phyloP scores from a whole-genome alignment of 306 rosid species.

The Begonia peltatifolia region DNA sequence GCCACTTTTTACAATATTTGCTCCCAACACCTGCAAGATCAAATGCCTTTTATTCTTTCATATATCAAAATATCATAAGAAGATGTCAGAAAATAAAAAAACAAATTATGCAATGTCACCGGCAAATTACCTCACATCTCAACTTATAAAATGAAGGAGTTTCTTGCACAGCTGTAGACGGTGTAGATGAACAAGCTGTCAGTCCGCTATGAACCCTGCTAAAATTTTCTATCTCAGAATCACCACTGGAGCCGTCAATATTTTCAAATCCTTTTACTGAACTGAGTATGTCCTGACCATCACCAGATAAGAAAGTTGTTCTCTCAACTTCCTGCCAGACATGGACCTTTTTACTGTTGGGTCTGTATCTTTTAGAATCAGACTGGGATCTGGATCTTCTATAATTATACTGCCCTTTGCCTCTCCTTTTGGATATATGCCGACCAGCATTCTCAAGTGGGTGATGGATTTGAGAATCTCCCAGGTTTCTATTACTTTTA shows the following conservation, averaged over 20 bases:
- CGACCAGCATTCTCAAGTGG: slow-evolving; percentile 73
- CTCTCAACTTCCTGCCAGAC: slow-evolving; percentile 94
- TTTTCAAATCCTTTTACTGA: slow-evolving; percentile 29
- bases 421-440: slow-evolving; percentile 34
- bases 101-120: slow-evolving; percentile 8
- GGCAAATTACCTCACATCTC: slow-evolving; percentile 80
- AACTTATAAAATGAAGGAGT: slow-evolving; percentile 55
- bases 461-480: slow-evolving; percentile 73
- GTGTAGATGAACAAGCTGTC: slow-evolving; percentile 68
- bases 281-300: slow-evolving; percentile 81
- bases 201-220: slow-evolving; percentile 78
- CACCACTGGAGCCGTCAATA: slow-evolving; percentile 61
- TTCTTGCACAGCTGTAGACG: slow-evolving; percentile 34
- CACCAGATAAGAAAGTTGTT: slow-evolving; percentile 86
- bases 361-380: slow-evolving; percentile 50
- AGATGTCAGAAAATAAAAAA: slow-evolving; percentile 6
- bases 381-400: slow-evolving; percentile 33
- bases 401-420: slow-evolving; percentile 37
- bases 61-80: slow-evolving; percentile 10
- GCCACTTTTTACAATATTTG: slow-evolving; percentile 91
- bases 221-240: slow-evolving; percentile 46
- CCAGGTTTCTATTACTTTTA: slow-evolving; percentile 57
- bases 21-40: slow-evolving; percentile 78
- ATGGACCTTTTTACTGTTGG: slow-evolving; percentile 30
- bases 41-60: slow-evolving; percentile 15